phyloP scores from a whole-genome alignment of 1,284 basidiomycete genomes.

The Ustilago loliicola region DNA sequence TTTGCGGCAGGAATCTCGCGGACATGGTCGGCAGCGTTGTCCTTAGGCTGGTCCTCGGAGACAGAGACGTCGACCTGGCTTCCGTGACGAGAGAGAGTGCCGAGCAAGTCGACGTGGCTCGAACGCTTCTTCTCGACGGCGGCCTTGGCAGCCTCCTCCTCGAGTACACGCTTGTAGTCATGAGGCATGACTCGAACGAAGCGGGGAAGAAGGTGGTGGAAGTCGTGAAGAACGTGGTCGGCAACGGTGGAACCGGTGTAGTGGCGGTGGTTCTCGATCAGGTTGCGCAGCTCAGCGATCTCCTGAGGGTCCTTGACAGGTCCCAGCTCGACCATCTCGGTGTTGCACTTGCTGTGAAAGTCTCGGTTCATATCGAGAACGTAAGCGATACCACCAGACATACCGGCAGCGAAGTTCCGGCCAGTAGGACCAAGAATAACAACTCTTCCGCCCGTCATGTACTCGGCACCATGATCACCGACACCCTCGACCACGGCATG shows the following conservation, averaged over 20 bases:
- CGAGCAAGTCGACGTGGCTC: conserved; percentile 68
- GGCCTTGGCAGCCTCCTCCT: conserved; percentile 68
- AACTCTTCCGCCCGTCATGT: conserved; percentile 64
- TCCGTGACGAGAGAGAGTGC: conserved; percentile 66
- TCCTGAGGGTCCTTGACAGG: conserved; percentile 65
- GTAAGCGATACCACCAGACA: conserved; percentile 66
- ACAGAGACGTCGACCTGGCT: conserved; percentile 62
- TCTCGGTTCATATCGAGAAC: conserved; percentile 68
- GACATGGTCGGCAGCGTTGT: conserved; percentile 44
- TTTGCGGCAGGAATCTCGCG: conserved; percentile 52
- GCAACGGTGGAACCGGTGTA: conserved; percentile 67
- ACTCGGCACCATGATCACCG: conserved; percentile 65
- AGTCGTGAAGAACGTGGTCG: conserved; percentile 66
- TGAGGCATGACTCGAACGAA: conserved; percentile 68
- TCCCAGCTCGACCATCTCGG: conserved; percentile 67
- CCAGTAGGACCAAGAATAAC: conserved; percentile 63
- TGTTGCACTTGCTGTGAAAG: conserved; percentile 65
- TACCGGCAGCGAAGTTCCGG: conserved; percentile 63
- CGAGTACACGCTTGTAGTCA: conserved; percentile 69
- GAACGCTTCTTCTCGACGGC: conserved; percentile 68
- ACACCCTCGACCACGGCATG: conserved; percentile 67
- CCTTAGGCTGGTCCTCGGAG: conserved; percentile 48
- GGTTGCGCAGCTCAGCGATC: conserved; percentile 68
- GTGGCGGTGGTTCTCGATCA: conserved; percentile 69
- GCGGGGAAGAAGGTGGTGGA: conserved; percentile 66